Percentiles rank a stretch among this genome's conserved stretches.
These are phyloP conservation scores for Phtheirospermum japonicum DNA, from an alignment of 257 asterid genomes.

Conservation along the genomic window DNA sequence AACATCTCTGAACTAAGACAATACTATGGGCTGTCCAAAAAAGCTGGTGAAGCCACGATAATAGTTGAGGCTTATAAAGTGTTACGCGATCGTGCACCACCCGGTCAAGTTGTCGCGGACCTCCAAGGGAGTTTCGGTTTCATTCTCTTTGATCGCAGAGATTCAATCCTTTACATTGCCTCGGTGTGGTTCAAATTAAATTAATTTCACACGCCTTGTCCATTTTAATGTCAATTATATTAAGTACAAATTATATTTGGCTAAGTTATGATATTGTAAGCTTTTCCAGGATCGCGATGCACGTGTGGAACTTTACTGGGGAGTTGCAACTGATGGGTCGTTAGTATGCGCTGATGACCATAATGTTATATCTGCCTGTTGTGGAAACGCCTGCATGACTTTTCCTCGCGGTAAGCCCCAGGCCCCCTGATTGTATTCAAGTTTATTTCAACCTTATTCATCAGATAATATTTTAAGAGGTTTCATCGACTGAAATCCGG, in stretches of 20 bases:
- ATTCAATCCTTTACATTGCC: constrained; percentile 55
- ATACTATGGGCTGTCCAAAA: constrained; percentile 57
- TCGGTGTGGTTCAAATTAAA: not conserved
- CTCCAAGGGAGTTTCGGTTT: constrained; percentile 64
- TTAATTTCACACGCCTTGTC: too few relatives aligned
- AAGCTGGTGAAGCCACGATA: constrained; percentile 58
- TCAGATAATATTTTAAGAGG: too few relatives aligned
- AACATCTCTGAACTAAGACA: constrained; percentile 49
- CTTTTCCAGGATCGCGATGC: constrained; percentile 58
- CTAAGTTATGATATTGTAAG: not conserved
- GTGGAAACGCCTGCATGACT: constrained; percentile 56
- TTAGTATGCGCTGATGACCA: constrained; percentile 66
- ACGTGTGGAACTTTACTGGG: constrained; percentile 62
- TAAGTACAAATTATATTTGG: not conserved
- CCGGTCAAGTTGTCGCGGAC: constrained; percentile 62
- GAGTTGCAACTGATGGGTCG: constrained; percentile 61
- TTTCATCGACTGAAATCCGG: too few relatives aligned
- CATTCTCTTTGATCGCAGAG: constrained; percentile 55
- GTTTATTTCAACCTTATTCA: too few relatives aligned
- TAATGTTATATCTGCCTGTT: constrained; percentile 44
- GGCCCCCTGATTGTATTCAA: too few relatives aligned
- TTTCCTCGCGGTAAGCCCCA: constrained; percentile 66
- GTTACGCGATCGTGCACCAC: constrained; percentile 62
- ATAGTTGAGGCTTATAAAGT: constrained; percentile 61
- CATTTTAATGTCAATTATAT: too few relatives aligned